Base-by-base conservation (phyloP, 768 basidiomycete genomes). In the Russula lepida region DNA sequence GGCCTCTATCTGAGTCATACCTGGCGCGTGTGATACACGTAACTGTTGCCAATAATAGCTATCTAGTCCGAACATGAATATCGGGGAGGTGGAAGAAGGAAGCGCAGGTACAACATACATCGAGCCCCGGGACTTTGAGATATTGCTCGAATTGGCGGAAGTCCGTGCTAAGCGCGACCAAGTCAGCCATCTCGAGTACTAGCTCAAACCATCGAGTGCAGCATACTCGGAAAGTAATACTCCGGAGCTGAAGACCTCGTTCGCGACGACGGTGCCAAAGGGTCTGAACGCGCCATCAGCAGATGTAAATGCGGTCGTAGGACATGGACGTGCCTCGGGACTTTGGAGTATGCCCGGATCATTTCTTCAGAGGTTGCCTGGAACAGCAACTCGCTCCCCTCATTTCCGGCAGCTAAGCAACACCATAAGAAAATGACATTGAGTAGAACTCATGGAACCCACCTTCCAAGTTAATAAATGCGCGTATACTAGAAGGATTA, bases 281-380 rank as follows among this genome's bases (percentile, higher is more conserved):
- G 95, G 95, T 66, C 89, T 86, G 33, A 7, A 19, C 0, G 15
- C 5, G 19, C 12, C 35, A 43, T 58, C n/a, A 64, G 39, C 28
- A 8, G 1, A 21, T 6, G 7, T 3, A 25, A 1, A 54, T 52
- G 44, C 33, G 23, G 6, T 32, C 33, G 35, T n/a, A 59, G 0
- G 2, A 62, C 33, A 47, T 9, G 3, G 27, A 63, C 71, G 48
- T 61, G 84, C 89, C 88, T 79, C 3, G 93, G 92, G 0, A 91
- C 91, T 66, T 85, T 80, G 0, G 89, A 83, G 69, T 94, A 95
- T 0, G 92, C 94, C 51, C 87, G 79, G 6, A 97, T 89, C 95
- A 98, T 97, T 72, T 97, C 83, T 68, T 92, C 84, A 6, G 90
- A 92, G 0, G 94, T 98, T 0, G 94, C 95, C 76, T 98, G 95